Base-by-base conservation (phyloP, 2,329 filamentous ascomycete species). In the Helicocarpus griseus region DNA sequence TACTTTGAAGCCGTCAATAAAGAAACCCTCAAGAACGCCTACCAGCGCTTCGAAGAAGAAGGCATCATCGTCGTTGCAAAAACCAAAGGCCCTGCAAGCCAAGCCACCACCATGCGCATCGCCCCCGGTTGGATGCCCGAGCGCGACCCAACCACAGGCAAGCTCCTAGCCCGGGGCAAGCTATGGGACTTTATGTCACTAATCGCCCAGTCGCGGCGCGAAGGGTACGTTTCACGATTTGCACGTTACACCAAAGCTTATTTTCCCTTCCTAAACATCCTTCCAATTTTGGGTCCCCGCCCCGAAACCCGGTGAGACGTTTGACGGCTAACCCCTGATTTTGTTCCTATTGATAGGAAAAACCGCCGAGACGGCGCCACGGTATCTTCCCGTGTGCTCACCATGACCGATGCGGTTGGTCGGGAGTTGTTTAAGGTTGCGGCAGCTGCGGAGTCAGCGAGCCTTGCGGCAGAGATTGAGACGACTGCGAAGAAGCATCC, bases 1-100 rank as follows among this genome's bases (percentile, higher is more conserved):
- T 98, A 98, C 71, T 97, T 96, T 60, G 93, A 98, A 71, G 90
- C 93, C 2, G 91, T 98, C 57, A 98, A 98, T 75, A 96, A 96
- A 62, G 91, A 98, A 68, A 95, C 90, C 0, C 79, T 98, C 52
- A 95, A 93, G 64, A 98, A 98, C 68, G 86, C 90, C 0, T 96
- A 91, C 69, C 77, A 81, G 35, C 82, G 89, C 14, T 95, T 95
- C 62, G 83, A 90, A 60, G 89, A 96, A 63, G 91, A 97, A 61
- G 87, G 89, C 7, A 94, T 97, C 56, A 77, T 97, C 52, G 73
- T 87, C 41, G 78, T 90, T 0, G 77, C 86, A 28, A 47, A 86
- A 60, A 72, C 69, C 50, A 85, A 83, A 60, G 84, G 85, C 40
- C 57, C 11, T 5, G 52, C 64, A 4, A 64, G 63, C 8, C 56